These are phyloP conservation scores for Fagopyrum tataricum DNA, from an alignment of 148 eudicot species.

Conservation along the genomic window DNA sequence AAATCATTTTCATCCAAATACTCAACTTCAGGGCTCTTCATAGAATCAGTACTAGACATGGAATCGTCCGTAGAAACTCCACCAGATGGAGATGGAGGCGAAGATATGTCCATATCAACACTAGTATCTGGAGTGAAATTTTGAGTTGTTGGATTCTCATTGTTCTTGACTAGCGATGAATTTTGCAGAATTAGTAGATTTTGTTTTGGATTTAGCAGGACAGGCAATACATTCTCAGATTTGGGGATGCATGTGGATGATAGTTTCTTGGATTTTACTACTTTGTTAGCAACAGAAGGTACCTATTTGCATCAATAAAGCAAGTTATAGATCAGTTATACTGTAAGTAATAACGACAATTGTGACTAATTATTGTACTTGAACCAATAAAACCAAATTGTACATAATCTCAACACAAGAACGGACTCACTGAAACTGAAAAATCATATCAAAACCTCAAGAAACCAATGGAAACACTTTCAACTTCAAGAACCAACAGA, in stretches of 20 bases:
- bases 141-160: slow-evolving; percentile 23
- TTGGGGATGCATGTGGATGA: slow-evolving; percentile 24
- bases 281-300: slow-evolving; percentile 45
- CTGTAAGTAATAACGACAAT: background rate
- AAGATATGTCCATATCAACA: slow-evolving; percentile 41
- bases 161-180: slow-evolving; percentile 27
- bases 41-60: slow-evolving; percentile 68
- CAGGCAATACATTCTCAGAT: slow-evolving; percentile 25
- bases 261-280: slow-evolving; percentile 46
- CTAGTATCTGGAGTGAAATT: slow-evolving; percentile 22
- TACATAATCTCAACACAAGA: background rate
- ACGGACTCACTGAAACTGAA: background rate
- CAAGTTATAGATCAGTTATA: slow-evolving; percentile 8
- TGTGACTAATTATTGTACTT: background rate
- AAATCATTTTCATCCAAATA: slow-evolving; percentile 59
- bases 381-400: background rate
- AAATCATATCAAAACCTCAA: background rate
- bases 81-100: slow-evolving; percentile 38
- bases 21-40: slow-evolving; percentile 82
- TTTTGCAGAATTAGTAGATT: slow-evolving; percentile 25
- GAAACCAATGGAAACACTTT: background rate
- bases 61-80: slow-evolving; percentile 70
- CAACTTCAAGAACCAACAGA: background rate
- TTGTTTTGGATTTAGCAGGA: slow-evolving; percentile 34
- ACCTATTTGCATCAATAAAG: slow-evolving; percentile 24